These are phyloP conservation scores for Aspergillus sp. DNA, from an alignment of 2,329 filamentous ascomycete genomes.

Conservation along the genomic window DNA sequence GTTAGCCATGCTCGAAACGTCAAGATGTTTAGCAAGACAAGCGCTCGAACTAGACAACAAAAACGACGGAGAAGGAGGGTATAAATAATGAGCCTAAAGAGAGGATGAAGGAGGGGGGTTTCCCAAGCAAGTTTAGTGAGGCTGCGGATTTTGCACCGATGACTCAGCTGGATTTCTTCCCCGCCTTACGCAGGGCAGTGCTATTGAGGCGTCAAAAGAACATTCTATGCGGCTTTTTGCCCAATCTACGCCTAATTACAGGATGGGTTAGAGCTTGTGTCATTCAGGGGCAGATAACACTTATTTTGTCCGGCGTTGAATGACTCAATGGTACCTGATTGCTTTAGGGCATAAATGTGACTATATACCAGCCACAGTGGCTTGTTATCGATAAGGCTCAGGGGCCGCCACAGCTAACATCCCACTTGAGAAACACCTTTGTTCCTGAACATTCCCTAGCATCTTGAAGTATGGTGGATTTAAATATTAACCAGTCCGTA, in stretches of 20 bases:
- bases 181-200: slow-evolving; percentile 14
- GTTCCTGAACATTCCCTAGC: background rate
- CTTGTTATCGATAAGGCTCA: slow-evolving; percentile 26
- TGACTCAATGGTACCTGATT: background rate
- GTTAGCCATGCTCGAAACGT: slow-evolving; percentile 69
- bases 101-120: slow-evolving; percentile 27
- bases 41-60: slow-evolving; percentile 20
- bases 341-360: background rate
- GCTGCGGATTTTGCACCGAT: slow-evolving; percentile 29
- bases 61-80: slow-evolving; percentile 12
- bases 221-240: slow-evolving; percentile 14
- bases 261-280: background rate
- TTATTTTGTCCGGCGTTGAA: background rate
- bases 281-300: background rate
- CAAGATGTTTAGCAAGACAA: slow-evolving; percentile 22
- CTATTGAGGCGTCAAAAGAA: slow-evolving; percentile 12
- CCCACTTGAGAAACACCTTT: slow-evolving; percentile 6
- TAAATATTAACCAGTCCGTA: background rate
- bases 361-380: slow-evolving; percentile 13
- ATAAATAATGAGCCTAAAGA: slow-evolving; percentile 4
- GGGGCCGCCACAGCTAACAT: slow-evolving; percentile 12
- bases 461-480: background rate
- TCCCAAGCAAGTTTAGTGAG: slow-evolving; percentile 3
- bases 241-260: background rate
- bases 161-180: slow-evolving; percentile 26